Conservation (phyloP, 768 basidiomycete species). For the Cantharellus cinnabarinus region DNA sequence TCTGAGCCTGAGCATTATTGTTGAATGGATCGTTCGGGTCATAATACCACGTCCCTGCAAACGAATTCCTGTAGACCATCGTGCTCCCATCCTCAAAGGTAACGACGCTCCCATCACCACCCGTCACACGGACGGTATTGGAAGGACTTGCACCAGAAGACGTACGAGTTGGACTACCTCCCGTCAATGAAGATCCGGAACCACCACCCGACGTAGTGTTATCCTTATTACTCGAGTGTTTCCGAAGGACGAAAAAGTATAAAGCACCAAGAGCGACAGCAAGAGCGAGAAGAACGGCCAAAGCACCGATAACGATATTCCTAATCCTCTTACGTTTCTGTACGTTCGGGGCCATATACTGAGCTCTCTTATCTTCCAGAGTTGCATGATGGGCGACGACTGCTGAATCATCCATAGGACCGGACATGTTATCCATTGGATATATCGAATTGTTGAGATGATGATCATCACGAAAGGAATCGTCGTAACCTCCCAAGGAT, state of each 20-base stretch:
- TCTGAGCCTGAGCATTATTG: slow-evolving; percentile 51
- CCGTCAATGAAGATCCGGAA: slow-evolving; percentile 8
- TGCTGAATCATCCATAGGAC: neutral
- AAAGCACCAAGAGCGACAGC: slow-evolving; percentile 10
- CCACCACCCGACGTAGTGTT: neutral
- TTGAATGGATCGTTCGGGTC: slow-evolving; percentile 58
- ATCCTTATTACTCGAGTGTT: slow-evolving; percentile 2
- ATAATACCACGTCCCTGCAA: slow-evolving; percentile 36
- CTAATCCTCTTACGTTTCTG: neutral
- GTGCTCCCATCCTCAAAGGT: slow-evolving; percentile 44
- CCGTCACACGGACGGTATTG: slow-evolving; percentile 19
- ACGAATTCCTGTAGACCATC: slow-evolving; percentile 58
- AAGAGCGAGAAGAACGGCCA: slow-evolving; percentile 6
- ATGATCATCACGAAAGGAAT: neutral
- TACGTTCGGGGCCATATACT: slow-evolving; percentile 3
- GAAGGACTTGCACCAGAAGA: neutral
- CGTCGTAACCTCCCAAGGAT: neutral
- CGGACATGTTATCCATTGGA: neutral
- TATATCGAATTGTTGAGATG: neutral
- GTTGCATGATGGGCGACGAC: neutral
- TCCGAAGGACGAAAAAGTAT: slow-evolving; percentile 10
- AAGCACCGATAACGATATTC: slow-evolving; percentile 1
- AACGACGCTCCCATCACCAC: slow-evolving; percentile 50
- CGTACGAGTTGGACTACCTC: slow-evolving; percentile 2
- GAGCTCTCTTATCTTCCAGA: slow-evolving; percentile 1